Conservation (phyloP, 805 yeast species). For the Candida morakotiae region DNA sequence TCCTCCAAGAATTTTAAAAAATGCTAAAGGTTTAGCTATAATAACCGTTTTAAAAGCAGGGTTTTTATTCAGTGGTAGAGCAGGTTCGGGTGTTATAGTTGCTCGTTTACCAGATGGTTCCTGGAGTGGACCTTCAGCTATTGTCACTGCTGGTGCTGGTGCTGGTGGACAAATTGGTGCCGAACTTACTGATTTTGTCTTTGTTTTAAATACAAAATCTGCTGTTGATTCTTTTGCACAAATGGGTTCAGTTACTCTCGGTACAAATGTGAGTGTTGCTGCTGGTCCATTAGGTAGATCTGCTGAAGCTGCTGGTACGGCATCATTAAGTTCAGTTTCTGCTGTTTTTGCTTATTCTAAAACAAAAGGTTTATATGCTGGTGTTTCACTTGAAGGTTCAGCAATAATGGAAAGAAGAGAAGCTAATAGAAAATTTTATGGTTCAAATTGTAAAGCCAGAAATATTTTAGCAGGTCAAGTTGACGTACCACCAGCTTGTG, state of each 20-base stretch:
- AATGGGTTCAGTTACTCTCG: conserved; percentile 88
- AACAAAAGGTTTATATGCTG: conserved; percentile 95
- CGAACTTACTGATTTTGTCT: conserved; percentile 93
- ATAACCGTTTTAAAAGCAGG: conserved; percentile 97
- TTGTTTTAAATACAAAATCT: conserved; percentile 77
- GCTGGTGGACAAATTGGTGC: conserved; percentile 98
- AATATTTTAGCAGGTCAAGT: conserved; percentile 79
- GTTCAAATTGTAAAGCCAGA: conserved; percentile 83
- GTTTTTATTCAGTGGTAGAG: conserved; percentile 91
- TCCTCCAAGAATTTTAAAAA: conserved; percentile 81
- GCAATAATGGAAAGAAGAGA: conserved; percentile 96
- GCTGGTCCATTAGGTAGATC: conserved; percentile 98
- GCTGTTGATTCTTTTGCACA: conserved; percentile 95
- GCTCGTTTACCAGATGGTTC: conserved; percentile 91
- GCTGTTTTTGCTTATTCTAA: conserved; percentile 93
- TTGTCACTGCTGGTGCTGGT: conserved; percentile 96
- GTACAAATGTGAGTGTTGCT: conserved; percentile 92
- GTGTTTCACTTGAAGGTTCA: conserved; percentile 95
- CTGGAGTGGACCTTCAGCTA: conserved; percentile 98
- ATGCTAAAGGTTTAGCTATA: conserved; percentile 90
- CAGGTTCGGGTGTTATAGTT: conserved; percentile 94
- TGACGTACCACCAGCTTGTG: conserved; percentile 91
- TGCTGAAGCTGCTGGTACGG: conserved; percentile 96
- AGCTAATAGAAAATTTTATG: conserved; percentile 93
- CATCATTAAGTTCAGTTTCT: conserved; percentile 80